Base-by-base conservation (phyloP, 305 asterid species). In the Fraxinus paxiana region DNA sequence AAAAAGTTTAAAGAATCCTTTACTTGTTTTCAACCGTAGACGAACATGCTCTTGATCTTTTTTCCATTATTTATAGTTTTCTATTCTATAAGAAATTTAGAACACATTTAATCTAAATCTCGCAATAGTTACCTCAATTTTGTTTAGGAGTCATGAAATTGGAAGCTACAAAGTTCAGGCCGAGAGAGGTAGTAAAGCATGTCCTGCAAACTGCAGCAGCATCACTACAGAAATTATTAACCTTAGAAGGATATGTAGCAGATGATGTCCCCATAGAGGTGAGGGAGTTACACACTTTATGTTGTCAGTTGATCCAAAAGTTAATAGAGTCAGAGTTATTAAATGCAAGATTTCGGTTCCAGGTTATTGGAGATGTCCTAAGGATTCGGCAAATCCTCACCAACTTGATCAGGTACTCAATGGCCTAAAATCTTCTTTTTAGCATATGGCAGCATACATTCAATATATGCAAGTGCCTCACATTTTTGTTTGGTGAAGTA, bases 201-300 rank as follows among this genome's bases (percentile, higher is more conserved):
- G 98, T 92, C 24, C 91, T 94, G 72, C 98, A 93, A 88, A 94
- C 98, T 81, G 91, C 98, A 73, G 98, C 97, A 48, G 98, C 98
- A 35, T 94, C 98, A 43, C 83, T 93, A 59, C 93, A 93, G 88
- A 94, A 93, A 83, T 43, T 91, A 61, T 87, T 94, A 38, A 90
- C 91, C 38, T 89, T 94, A 83, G 98, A 94, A 87, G 98, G 98
- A 13, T 86, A 88, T 79, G 87, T 94, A 17, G 90, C 95, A 13
- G 96, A 94, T 78, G 97, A 94, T 88, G 98, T 94, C 87, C 98
- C 98, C 3, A 48, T 90, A 0, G 97, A 94, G 97, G 98, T 94
- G 86, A 85, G 2, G 18, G 70, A 73, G 20, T 78, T 75, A 59
- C 22, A 15, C 41, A 15, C 22, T 72, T 67, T 9, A 48, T 30